A percentile compares a stretch with the other conserved stretches of the same genome.
phyloP scores from a whole-genome alignment of 2,329 filamentous ascomycete genomes.

The Fusarium piperis region DNA sequence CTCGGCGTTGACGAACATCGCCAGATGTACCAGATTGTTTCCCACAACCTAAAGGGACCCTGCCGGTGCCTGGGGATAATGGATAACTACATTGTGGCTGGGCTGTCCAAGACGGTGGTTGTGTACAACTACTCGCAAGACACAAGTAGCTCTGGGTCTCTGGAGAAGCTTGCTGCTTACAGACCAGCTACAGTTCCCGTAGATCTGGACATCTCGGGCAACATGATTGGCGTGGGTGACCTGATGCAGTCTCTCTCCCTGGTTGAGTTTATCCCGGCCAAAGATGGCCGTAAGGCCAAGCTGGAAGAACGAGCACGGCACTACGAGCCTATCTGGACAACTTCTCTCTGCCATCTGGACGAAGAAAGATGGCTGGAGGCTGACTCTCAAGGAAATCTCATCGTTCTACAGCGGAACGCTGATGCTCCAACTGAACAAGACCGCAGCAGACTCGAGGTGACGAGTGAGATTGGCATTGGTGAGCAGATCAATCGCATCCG shows the following conservation, averaged over 20 bases:
- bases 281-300: constrained; percentile 65
- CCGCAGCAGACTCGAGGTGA: constrained; percentile 73
- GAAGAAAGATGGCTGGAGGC: constrained; percentile 81
- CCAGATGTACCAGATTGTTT: constrained; percentile 75
- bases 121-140: constrained; percentile 66
- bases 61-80: constrained; percentile 83
- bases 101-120: constrained; percentile 86
- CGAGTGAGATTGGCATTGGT: constrained; percentile 84
- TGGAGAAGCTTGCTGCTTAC: constrained; percentile 79
- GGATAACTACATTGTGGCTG: constrained; percentile 82
- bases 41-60: constrained; percentile 77
- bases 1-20: constrained; percentile 83
- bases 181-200: constrained; percentile 86
- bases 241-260: constrained; percentile 92
- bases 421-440: constrained; percentile 81
- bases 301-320: constrained; percentile 82
- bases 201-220: constrained; percentile 78
- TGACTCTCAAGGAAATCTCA: constrained; percentile 88
- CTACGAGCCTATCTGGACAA: constrained; percentile 84
- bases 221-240: constrained; percentile 85
- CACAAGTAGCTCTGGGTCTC: constrained; percentile 62
- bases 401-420: constrained; percentile 79
- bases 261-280: constrained; percentile 73
- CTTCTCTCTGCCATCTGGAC: constrained; percentile 77
- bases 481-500: constrained; percentile 94